Base-by-base conservation (phyloP, 208 protist genomes). In the Jaenimonas drosophilae region DNA sequence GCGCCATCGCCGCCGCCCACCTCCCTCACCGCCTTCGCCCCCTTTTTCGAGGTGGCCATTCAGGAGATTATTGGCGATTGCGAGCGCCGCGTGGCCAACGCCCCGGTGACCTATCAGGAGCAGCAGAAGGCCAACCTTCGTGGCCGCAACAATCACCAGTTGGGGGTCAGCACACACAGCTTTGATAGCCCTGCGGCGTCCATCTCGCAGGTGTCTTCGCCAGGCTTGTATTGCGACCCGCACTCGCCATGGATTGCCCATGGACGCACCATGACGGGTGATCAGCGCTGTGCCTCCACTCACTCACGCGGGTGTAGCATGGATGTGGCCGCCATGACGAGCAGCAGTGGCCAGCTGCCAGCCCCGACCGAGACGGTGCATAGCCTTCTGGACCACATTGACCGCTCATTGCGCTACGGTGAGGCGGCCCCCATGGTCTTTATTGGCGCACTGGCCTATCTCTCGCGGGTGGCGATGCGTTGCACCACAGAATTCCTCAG, bases 361-460 rank as follows among this genome's bases (percentile, higher is more conserved):
- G 36, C 28, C 21, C 37, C 41, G 17, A 32, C 40, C 20, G 23
- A 50, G 29, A 47, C 49, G 33, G 42, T 76, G 36, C 50, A 68
- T 24, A 53, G 47, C 21, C 43, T 84, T 4, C 55, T 84, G 20
- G 50, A 59, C 30, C 51, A 59, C 20, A 36, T 84, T 34, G 57
- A 52, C 12, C 19, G 38, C 25, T 28, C 62, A 31, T 26, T 77
- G 2, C 37, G 45, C 3, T 64, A 59, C 20, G 56, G 54, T n/a
- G 67, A 68, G 20, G 33, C 61, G 27, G 76, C 70, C 2, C 73
- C 75, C 17, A 75, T 89, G 68, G 76, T 89, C 12, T 72, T 93
- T 48, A 78, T 88, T 36, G 77, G 64, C 16, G 76, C 69, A 5
- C 61, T 93, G 11, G 76, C 75, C 11, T 93, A 93, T 61, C 53